Percentiles rank a stretch among this genome's conserved stretches.
phyloP scores from a whole-genome alignment of 2,329 filamentous ascomycete species.

The Colletotrichum plurivorum region DNA sequence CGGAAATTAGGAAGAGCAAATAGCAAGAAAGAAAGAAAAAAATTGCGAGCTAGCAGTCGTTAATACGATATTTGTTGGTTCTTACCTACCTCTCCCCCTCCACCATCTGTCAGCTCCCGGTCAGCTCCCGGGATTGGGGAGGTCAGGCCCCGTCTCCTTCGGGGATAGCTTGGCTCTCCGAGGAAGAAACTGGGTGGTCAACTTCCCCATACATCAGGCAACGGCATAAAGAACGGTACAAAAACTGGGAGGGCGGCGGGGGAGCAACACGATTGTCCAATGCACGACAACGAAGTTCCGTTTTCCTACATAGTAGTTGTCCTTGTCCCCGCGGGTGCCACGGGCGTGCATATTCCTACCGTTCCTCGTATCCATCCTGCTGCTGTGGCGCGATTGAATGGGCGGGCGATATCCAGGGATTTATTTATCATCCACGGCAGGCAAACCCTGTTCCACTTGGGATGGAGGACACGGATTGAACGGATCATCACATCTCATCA shows the following conservation, averaged over 20 bases:
- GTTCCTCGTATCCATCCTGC: background rate
- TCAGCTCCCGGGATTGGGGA: background rate
- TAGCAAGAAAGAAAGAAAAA: background rate
- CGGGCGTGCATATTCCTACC: background rate
- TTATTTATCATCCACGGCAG: background rate
- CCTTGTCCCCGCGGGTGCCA: background rate
- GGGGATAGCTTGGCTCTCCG: conserved; percentile 19
- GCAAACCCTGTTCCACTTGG: background rate
- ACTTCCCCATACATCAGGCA: background rate
- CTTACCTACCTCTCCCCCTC: too few relatives aligned
- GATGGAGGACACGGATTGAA: background rate
- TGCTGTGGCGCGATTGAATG: background rate
- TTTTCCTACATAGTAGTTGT: background rate
- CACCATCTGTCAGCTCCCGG: background rate
- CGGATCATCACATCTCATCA: background rate
- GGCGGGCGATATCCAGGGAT: background rate
- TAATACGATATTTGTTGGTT: conserved; percentile 14
- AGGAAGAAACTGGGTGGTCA: background rate
- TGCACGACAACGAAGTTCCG: background rate
- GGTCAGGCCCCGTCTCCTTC: conserved; percentile 3
- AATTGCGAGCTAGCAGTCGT: conserved; percentile 5
- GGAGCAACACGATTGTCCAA: background rate
- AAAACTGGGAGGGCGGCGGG: background rate
- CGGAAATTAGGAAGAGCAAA: background rate
- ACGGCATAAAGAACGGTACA: background rate